phyloP scores from a whole-genome alignment of 768 basidiomycete genomes.

The Boletellus ananas region DNA sequence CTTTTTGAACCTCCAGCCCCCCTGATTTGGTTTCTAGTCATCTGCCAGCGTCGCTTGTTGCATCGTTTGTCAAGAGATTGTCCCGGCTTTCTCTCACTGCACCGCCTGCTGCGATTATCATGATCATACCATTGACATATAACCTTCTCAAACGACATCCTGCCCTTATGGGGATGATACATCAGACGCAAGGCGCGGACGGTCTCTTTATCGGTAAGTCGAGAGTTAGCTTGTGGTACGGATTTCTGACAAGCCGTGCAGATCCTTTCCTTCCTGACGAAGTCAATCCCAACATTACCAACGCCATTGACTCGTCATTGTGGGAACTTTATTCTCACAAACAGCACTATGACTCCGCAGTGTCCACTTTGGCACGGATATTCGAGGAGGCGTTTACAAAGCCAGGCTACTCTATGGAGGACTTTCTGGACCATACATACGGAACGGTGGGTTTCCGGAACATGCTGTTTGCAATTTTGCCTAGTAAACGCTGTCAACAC shows the following conservation, averaged over 20 bases:
- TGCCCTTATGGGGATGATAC: constrained; percentile 89
- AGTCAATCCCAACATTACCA: constrained; percentile 67
- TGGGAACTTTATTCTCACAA: constrained; percentile 88
- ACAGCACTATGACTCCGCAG: constrained; percentile 78
- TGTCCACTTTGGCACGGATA: constrained; percentile 85
- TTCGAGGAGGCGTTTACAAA: constrained; percentile 95
- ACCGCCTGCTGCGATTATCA: constrained; percentile 86
- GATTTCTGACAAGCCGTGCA: constrained; percentile 17
- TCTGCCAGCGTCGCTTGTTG: constrained; percentile 85
- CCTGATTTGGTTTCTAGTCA: constrained; percentile 49
- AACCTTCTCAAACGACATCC: constrained; percentile 93
- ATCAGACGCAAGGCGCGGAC: constrained; percentile 47
- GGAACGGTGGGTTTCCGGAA: constrained; percentile 53
- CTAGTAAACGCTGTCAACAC: constrained; percentile 6
- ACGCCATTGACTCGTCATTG: constrained; percentile 81
- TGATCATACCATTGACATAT: constrained; percentile 91
- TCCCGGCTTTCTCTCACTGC: constrained; percentile 79
- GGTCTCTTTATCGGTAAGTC: constrained; percentile 34
- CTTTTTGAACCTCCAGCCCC: not conserved
- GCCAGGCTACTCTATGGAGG: constrained; percentile 84
- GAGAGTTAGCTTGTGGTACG: not conserved
- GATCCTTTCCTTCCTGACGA: constrained; percentile 73
- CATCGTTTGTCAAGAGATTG: constrained; percentile 91
- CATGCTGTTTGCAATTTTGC: not conserved
- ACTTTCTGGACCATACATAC: constrained; percentile 94